Percentiles rank a stretch among this genome's conserved stretches.
Evolutionary conservation across 1,139 yeast species (phyloP).

Genomic region (Pichia sp.): DNA sequence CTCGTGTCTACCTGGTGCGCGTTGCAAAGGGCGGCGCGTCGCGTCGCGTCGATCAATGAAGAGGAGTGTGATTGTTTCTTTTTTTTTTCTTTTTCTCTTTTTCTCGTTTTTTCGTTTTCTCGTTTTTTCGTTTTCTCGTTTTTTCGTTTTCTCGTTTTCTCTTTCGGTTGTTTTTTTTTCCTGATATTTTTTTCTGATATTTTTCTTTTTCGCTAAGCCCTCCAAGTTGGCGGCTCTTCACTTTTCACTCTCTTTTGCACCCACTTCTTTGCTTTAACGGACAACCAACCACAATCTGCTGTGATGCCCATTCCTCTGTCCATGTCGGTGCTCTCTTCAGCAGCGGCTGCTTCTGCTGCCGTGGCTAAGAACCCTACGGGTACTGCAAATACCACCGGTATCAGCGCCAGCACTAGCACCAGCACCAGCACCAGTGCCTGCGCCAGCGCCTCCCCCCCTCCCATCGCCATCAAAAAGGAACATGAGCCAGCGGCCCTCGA

Average conservation of each 20-base stretch:
- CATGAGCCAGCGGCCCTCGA: conserved; percentile 7
- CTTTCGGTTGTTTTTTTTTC: background rate
- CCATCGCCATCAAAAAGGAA: background rate
- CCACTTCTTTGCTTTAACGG: background rate
- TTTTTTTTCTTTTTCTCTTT: background rate
- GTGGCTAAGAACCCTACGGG: too few species aligned
- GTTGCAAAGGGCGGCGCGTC: background rate
- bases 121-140: background rate
- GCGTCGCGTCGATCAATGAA: background rate
- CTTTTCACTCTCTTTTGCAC: background rate
- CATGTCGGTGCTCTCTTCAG: background rate
- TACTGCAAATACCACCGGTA: too few species aligned
- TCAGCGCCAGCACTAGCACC: background rate
- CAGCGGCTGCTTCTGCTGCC: background rate
- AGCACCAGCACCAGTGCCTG: background rate
- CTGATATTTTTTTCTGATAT: background rate
- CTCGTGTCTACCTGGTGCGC: too few species aligned
- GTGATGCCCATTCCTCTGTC: background rate
- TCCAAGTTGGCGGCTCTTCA: conserved; percentile 6
- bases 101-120: background rate
- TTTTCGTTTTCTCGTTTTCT: background rate
- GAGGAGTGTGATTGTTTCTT: too few species aligned
- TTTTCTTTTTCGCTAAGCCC: background rate
- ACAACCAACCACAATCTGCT: background rate
- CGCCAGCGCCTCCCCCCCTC: background rate